Base-by-base conservation (phyloP, 2,329 filamentous ascomycete genomes). In the Aspergillus brunneoviolaceus region DNA sequence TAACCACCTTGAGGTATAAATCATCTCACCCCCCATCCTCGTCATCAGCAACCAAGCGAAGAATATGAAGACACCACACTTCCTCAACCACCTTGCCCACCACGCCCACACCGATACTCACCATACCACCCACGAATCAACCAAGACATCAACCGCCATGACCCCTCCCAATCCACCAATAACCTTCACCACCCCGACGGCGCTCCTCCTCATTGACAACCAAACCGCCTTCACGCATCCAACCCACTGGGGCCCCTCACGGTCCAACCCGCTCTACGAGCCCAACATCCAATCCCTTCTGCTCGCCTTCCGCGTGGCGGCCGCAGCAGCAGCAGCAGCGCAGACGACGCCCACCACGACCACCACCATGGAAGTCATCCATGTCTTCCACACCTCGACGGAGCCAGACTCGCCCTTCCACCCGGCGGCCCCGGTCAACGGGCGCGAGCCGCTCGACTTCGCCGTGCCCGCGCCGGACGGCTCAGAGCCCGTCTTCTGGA, bases 201-300 rank as follows among this genome's bases (percentile, higher is more conserved):
- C 77, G 5, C 72, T 83, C 35, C 71, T 83, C 55, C 67, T 83
- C 11, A 80, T 83, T 56, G 80, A 83, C 68, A 77, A 80, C 45
- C 80, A 82, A 68, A 66, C 74, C 25, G 80, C 67, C 49, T 79
- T 83, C 67, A 68, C 63, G 16, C 69, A 78, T 39, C 71, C 67
- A 52, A 73, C 74, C 3, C 69, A 76, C 64, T 81, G 76, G 75
- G 78, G 79, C 10, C 65, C 69, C 5, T 64, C 69, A 9, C 77
- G 80, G 49, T 81, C 78, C 57, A 82, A 80, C 52, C 79, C 78
- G 2, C 53, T 65, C 19, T 80, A 80, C 50, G 79, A 83, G 65
- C 50, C 61, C 11, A 82, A 82, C 63, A 66, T 80, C 47, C 57
- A 68, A n/a, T 59, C 68, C 1, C 69, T 83, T 0, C 69, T 82